Percentiles rank a stretch among this genome's conserved stretches.
phyloP scores from a whole-genome alignment of 139 green algal species.

The Chlorella sp. region DNA sequence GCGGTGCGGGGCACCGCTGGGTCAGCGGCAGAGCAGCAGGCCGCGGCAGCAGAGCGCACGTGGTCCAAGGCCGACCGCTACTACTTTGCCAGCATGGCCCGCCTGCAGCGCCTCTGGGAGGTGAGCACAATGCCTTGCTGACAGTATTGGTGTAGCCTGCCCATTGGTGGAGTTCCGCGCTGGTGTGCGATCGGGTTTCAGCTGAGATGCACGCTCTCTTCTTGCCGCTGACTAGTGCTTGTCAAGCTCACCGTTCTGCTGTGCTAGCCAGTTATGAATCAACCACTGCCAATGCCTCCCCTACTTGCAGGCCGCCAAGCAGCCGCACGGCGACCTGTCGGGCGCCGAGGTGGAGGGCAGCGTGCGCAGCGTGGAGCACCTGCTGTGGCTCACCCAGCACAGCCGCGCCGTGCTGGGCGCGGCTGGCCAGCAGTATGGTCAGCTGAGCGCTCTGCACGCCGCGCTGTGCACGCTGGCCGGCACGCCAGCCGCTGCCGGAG shows the following conservation, averaged over 20 bases:
- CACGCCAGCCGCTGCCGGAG: background rate
- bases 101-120: constrained; percentile 83
- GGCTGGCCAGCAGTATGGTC: background rate
- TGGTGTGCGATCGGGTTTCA: no score
- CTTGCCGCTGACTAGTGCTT: no score
- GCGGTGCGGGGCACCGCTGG: background rate
- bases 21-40: constrained; percentile 4
- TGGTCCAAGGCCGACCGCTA: constrained; percentile 82
- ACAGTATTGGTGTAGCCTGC: background rate
- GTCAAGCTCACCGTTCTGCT: no score
- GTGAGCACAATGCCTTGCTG: background rate
- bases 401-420: constrained; percentile 65
- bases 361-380: constrained; percentile 69
- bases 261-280: no score
- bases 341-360: constrained; percentile 69
- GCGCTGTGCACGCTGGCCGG: constrained; percentile 11
- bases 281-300: background rate
- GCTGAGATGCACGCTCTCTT: no score
- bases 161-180: no score
- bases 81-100: constrained; percentile 82
- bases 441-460: background rate
- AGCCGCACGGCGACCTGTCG: constrained; percentile 81
- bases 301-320: constrained; percentile 43
- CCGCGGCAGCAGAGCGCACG: background rate
- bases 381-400: constrained; percentile 72